phyloP scores from a whole-genome alignment of 2,329 filamentous ascomycete genomes.

The Trichoderma oligosporum region DNA sequence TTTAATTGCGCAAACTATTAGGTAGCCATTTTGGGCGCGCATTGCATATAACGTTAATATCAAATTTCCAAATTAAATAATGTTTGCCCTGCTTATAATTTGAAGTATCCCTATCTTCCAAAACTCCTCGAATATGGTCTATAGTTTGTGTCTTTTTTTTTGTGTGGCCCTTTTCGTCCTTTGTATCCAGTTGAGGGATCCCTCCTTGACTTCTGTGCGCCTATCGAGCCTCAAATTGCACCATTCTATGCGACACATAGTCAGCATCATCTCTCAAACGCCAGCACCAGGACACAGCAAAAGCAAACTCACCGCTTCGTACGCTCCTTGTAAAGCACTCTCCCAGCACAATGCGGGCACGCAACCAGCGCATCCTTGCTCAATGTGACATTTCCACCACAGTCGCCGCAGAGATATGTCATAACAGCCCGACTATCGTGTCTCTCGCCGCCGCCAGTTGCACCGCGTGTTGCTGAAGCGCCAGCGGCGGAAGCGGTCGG shows the following conservation, averaged over 20 bases:
- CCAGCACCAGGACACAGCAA: background rate
- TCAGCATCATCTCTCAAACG: background rate
- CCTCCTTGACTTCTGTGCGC: background rate
- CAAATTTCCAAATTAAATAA: conserved; percentile 10
- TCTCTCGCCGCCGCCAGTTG: conserved; percentile 36
- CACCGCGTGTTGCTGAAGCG: conserved; percentile 40
- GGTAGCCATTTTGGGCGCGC: conserved; percentile 4
- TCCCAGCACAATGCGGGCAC: conserved; percentile 69
- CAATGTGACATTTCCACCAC: conserved; percentile 40
- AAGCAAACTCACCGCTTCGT: conserved; percentile 76
- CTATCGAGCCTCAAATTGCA: conserved; percentile 92
- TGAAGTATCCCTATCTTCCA: conserved; percentile 6
- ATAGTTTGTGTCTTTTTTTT: background rate
- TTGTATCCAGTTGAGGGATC: background rate
- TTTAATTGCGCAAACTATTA: background rate
- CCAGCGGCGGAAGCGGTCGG: conserved; percentile 48
- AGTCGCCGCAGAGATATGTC: conserved; percentile 44
- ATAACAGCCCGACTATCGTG: conserved; percentile 38
- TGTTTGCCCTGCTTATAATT: background rate
- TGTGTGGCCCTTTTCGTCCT: background rate
- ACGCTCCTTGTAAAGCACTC: conserved; percentile 94
- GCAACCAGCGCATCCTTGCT: conserved; percentile 48
- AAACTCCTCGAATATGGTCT: conserved; percentile 19
- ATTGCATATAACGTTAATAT: conserved; percentile 18
- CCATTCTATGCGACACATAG: conserved; percentile 62